A percentile compares a stretch with the other conserved stretches of the same genome.
phyloP scores from a whole-genome alignment of 106 monocot genomes.

The Acorus calamus region DNA sequence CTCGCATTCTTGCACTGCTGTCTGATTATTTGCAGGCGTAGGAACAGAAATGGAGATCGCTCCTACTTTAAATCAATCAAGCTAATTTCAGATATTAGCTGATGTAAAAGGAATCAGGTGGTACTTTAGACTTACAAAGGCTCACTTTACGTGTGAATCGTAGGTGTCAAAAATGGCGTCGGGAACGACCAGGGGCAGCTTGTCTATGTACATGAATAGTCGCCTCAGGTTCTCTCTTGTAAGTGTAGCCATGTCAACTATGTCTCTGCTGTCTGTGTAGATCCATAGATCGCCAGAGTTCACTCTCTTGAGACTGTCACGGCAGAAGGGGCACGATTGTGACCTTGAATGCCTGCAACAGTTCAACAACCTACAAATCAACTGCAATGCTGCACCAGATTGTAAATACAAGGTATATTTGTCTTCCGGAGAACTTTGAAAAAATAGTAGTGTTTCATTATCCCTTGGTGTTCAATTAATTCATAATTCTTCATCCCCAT shows the following conservation, averaged over 20 bases:
- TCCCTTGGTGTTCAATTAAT: no score
- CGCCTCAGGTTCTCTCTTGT: conserved; percentile 67
- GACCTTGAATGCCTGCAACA: conserved; percentile 70
- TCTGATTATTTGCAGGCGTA: conserved; percentile 4
- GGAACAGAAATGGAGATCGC: conserved; percentile 1
- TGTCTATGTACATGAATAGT: conserved; percentile 87
- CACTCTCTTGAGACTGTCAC: conserved; percentile 74
- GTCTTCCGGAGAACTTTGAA: no score
- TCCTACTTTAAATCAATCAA: conserved; percentile 8
- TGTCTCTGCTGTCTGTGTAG: conserved; percentile 53
- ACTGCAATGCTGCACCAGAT: no score
- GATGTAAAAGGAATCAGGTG: not conserved
- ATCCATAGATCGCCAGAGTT: conserved; percentile 75
- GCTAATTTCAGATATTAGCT: conserved; percentile 5
- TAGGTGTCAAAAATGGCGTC: conserved; percentile 53
- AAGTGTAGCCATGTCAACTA: conserved; percentile 59
- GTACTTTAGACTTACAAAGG: not conserved
- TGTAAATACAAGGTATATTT: no score
- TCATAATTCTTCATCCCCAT: no score
- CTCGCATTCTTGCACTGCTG: not conserved
- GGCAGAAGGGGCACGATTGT: conserved; percentile 89
- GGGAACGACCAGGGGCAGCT: conserved; percentile 58
- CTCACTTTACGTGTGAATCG: conserved; percentile 61
- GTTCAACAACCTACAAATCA: no score
- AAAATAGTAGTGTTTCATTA: no score